Base-by-base conservation (phyloP, 495 filamentous ascomycete genomes). In the Penicillium verhagenii region DNA sequence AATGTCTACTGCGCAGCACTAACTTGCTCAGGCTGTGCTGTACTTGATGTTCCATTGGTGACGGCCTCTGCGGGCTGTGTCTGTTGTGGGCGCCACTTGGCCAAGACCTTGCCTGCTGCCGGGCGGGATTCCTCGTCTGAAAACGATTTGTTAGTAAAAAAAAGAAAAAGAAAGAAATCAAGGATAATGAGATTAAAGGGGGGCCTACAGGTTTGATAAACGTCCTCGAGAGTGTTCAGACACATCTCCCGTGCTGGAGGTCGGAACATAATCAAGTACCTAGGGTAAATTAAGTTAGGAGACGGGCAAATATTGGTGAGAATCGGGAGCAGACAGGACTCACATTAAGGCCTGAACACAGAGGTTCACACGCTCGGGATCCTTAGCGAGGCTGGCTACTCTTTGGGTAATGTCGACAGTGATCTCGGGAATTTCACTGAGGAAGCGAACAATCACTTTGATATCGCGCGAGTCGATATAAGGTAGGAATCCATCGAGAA, bases 351-450 rank as follows among this genome's bases (percentile, higher is more conserved):
- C 77, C 49, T 83, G 82, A 25, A 83, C 77, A 19, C 81, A 81
- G 25, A 90, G 67, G 50, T 76, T 78, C 25, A 88, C 82, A 49
- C 87, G 82, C 65, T 93, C 92, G 2, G 94, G 94, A 73, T 99
- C 92, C 63, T 83, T 81, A 31, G 94, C 96, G 18, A 99, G 77
- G 47, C 81, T 81, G 68, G 90, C 89, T 39, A 97, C 82, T 49
- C 88, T 79, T 25, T 85, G 78, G 13, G 96, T 78, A 54, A 97
- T 79, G 10, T 81, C 73, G 19, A 75, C 62, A 20, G 82, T 88
- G 25, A 99, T 74, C 31, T 87, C 87, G 0, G 94, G 95, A 44
- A 97, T 85, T 69, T 99, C 95, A 28, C 90, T 90, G 10, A 99
- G 77, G 68, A 97, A 95, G 29, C 91, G 82, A 38, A 94, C 92